phyloP scores from a whole-genome alignment of 208 protist genomes.

The Endotrypanum monterogeii region DNA sequence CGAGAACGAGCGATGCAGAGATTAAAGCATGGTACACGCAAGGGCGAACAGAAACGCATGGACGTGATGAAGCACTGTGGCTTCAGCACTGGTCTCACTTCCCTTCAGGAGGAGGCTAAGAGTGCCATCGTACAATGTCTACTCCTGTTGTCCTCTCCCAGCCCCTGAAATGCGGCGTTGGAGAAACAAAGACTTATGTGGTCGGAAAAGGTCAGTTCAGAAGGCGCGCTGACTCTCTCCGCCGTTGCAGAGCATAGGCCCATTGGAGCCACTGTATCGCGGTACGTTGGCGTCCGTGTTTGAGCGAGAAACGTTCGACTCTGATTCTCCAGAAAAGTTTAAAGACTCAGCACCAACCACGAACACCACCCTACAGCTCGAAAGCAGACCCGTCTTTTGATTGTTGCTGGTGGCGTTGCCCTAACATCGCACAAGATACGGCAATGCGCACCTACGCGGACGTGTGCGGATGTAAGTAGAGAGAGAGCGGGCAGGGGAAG shows the following conservation, averaged over 20 bases:
- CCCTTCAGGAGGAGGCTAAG: background rate
- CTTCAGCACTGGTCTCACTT: background rate
- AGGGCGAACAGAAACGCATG: background rate
- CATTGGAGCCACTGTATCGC: background rate
- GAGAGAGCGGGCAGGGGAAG: too few relatives aligned
- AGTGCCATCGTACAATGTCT: too few relatives aligned
- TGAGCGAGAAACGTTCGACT: background rate
- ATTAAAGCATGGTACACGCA: slow-evolving; percentile 3
- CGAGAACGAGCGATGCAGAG: background rate
- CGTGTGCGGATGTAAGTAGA: background rate
- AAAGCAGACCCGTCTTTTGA: background rate
- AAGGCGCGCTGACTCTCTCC: too few relatives aligned
- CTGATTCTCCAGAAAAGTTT: background rate
- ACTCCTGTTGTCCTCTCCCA: too few relatives aligned
- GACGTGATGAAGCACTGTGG: background rate
- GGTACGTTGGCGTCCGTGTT: background rate
- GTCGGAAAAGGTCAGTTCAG: background rate
- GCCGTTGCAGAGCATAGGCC: background rate
- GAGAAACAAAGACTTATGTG: background rate
- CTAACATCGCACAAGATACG: background rate
- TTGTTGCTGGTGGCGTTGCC: background rate
- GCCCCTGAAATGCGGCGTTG: background rate
- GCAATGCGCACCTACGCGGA: background rate
- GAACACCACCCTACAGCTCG: background rate
- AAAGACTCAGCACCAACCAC: background rate